Percentiles rank a stretch among this genome's conserved stretches.
These are phyloP conservation scores for Gloeopeniophorella convolvens DNA, from an alignment of 768 basidiomycete species.

Conservation along the genomic window DNA sequence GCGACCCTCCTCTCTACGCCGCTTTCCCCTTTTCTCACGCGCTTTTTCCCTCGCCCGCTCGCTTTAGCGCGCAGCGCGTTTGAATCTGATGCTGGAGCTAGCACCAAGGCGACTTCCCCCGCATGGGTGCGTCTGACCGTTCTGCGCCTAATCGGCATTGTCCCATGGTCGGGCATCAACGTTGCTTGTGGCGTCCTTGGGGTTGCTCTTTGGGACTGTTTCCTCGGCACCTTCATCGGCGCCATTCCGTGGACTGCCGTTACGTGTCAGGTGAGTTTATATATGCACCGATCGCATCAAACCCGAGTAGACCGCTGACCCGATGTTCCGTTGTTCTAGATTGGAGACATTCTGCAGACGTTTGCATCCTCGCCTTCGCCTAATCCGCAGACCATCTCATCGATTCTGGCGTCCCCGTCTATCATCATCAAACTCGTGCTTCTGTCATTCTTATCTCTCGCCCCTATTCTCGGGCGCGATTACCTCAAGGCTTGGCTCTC, in stretches of 20 bases:
- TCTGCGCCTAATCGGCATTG: constrained; percentile 84
- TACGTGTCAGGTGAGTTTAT: constrained; percentile 66
- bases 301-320: background rate
- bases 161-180: constrained; percentile 97
- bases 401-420: constrained; percentile 74
- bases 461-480: constrained; percentile 77
- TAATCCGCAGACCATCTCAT: constrained; percentile 72
- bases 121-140: constrained; percentile 83
- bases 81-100: constrained; percentile 52
- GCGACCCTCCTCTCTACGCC: constrained; percentile 79
- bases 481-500: constrained; percentile 53
- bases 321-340: constrained; percentile 35
- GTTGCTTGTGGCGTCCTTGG: constrained; percentile 92
- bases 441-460: constrained; percentile 76
- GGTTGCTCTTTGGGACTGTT: constrained; percentile 67
- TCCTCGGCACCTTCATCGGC: constrained; percentile 79
- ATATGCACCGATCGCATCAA: background rate
- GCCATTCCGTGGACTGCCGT: constrained; percentile 87
- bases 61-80: constrained; percentile 79
- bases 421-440: constrained; percentile 80
- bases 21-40: constrained; percentile 75
- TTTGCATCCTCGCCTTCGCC: constrained; percentile 68
- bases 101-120: constrained; percentile 32
- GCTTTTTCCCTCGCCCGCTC: constrained; percentile 77
- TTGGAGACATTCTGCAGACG: constrained; percentile 83